Evolutionary conservation across 2,329 filamentous ascomycete species (phyloP), one percentile per base, ranked within the genome.

Genomic region (Penicillium sp.): DNA sequence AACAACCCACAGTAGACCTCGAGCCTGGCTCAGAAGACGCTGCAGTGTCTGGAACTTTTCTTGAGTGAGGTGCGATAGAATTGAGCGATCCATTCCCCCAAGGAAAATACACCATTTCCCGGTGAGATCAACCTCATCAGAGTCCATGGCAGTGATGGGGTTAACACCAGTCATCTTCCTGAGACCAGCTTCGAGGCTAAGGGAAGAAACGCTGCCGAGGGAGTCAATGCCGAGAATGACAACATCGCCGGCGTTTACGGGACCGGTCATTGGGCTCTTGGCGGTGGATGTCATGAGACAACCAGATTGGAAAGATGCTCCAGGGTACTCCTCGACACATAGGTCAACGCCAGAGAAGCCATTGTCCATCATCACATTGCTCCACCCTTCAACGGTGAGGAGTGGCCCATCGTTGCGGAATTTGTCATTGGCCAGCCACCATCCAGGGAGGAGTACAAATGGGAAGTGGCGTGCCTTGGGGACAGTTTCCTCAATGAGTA

Each of bases 401-500:
- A 65, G 58, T 4, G 65, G 65, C 2, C 64, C 61, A 11, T 60
- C 53, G 2, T 46, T 56, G 2, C 73, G 65, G 23, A 69, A 65
- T 23, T 66, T 50, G 54, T 72, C 61, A 27, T 51, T 61, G 7
- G 70, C 68, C 3, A 67, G 45, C 74, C 73, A 77, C 75, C 74
- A 78, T 0, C 75, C 75, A 10, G 73, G 67, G 0, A 78, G 57
- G 3, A 65, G 57, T 1, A 72, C 72, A n/a, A 76, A 70, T 3
- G 72, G 65, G 52, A 73, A 64, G 29, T 65, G 64, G 1, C 56
- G 53, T 7, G 59, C 54, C 23, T 61, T 62, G 1, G 62, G 55
- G 5, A 51, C 50, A 1, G 66, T 68, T 39, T 65, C 59, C 53
- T 73, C 70, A 38, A 67, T 63, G 10, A 73, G 36, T 13, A 72